Base-by-base conservation (phyloP, 805 yeast species). In the Candida vartiovaarae region DNA sequence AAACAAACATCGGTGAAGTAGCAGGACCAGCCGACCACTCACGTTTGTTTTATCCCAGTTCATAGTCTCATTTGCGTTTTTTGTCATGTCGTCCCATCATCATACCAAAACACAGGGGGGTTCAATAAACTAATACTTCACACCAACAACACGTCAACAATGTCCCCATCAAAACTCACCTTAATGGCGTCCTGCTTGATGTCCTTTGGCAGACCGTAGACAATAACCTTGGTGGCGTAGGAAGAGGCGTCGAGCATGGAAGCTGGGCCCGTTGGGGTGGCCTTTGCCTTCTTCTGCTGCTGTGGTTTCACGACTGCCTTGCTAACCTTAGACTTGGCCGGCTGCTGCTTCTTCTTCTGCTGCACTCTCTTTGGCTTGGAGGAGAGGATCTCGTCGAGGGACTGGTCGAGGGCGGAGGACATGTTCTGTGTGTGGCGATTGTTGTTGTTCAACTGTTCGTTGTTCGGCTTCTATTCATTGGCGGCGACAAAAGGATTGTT, bases 301-400 rank as follows among this genome's bases (percentile, higher is more conserved):
- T 34, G 63, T 50, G 55, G 46, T 26, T 47, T 46, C 23, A 42
- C 36, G 32, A 41, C 45, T 27, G 53, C 51, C 47, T 53, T 54
- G 36, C 53, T 43, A 34, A 48, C 56, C 46, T 66, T 65, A 46
- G 58, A 42, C 42, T 48, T 54, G 29, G 50, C 43, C 20, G 34
- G 48, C 39, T 49, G 55, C 27, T 49, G 51, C 40, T 54, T 57
- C 44, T 50, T 59, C 45, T 58, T 60, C 52, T 64, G 62, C 46
- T 56, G 56, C 48, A 56, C 60, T 49, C 56, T 67, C 59, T 68
- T 71, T 60, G 66, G 69, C 55, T 71, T 64, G 50, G 85, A 68
- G 47, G 95, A 78, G 62, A 91, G 85, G 65, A 91, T 91, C 58
- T 89, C 97, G 72, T 91, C 99, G 61, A 91, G 79, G 40, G 97